Evolutionary conservation across 1,139 yeast genomes (phyloP).

Genomic region (Blastobotrys apis): DNA sequence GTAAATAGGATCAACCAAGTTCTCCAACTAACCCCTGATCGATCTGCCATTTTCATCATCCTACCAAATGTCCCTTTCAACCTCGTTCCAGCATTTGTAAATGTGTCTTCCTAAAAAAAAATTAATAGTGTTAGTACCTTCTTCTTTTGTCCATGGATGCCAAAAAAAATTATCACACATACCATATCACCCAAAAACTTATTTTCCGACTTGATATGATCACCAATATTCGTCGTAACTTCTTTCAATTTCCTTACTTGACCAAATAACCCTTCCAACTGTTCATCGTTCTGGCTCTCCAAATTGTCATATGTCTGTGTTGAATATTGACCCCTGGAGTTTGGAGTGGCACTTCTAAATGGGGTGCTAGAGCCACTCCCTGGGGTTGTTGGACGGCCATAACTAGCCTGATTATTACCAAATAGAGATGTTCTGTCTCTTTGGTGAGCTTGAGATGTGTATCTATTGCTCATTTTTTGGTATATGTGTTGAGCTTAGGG

Average conservation of each 20-base stretch:
- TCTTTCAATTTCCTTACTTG: slow-evolving; percentile 67
- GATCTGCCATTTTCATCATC: slow-evolving; percentile 78
- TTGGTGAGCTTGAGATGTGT: slow-evolving; percentile 31
- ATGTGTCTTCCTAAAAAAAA: slow-evolving; percentile 45
- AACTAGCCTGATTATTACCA: slow-evolving; percentile 29
- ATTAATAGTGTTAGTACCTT: too few relatives aligned
- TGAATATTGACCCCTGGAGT: slow-evolving; percentile 39
- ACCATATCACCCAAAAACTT: slow-evolving; percentile 54
- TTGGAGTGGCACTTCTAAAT: slow-evolving; percentile 46
- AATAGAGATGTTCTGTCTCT: slow-evolving; percentile 38
- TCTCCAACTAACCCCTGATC: slow-evolving; percentile 75
- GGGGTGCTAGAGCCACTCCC: slow-evolving; percentile 36
- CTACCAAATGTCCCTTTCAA: slow-evolving; percentile 63
- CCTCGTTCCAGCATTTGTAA: slow-evolving; percentile 44
- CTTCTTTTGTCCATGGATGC: background rate
- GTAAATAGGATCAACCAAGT: slow-evolving; percentile 70
- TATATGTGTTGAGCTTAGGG: background rate
- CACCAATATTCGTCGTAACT: slow-evolving; percentile 73
- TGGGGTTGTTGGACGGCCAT: slow-evolving; percentile 14
- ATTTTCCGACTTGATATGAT: slow-evolving; percentile 73
- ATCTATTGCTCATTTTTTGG: slow-evolving; percentile 22
- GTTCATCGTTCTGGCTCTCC: slow-evolving; percentile 82
- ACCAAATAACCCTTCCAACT: slow-evolving; percentile 62
- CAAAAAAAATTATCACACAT: slow-evolving; percentile 20
- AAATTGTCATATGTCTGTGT: slow-evolving; percentile 61